Conservation (phyloP, 2,329 filamentous ascomycete genomes). For the Aphanoascus verrucosus region DNA sequence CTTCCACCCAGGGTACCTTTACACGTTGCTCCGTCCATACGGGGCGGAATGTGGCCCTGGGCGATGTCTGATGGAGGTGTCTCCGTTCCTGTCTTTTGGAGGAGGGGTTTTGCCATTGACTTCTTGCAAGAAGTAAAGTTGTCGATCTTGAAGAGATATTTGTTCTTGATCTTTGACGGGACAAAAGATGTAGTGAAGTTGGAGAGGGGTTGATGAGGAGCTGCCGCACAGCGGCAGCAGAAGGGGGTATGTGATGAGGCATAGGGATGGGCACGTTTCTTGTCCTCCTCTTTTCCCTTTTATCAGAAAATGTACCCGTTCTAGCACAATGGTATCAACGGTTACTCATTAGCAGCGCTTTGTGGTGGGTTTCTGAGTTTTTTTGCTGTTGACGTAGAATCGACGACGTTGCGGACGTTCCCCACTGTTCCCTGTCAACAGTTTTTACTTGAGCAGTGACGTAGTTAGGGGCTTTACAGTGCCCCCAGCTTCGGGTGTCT, state of each 20-base stretch:
- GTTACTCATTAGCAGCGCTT: too few relatives aligned
- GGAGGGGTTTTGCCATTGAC: not conserved
- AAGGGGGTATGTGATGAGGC: not conserved
- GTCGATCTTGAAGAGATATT: not conserved
- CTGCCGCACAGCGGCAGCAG: not conserved
- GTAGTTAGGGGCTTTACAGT: too few relatives aligned
- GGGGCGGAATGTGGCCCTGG: conserved; percentile 15
- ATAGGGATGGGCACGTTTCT: not conserved
- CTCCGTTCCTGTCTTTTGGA: conserved; percentile 3
- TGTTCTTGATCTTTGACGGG: not conserved
- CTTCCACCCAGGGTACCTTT: conserved; percentile 59
- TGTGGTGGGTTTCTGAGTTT: too few relatives aligned
- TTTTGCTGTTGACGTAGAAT: too few relatives aligned
- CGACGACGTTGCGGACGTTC: too few relatives aligned
- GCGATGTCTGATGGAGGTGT: conserved; percentile 24
- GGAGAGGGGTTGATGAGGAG: not conserved
- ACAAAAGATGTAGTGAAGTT: not conserved
- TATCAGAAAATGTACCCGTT: not conserved
- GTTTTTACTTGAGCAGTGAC: too few relatives aligned
- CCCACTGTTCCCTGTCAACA: too few relatives aligned
- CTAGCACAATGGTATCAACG: not conserved
- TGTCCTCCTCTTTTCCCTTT: not conserved
- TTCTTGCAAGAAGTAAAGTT: not conserved
- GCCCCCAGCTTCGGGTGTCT: too few relatives aligned
- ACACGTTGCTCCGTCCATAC: conserved; percentile 46